These are phyloP conservation scores for Saccharata proteae DNA, from an alignment of 2,329 filamentous ascomycete genomes.

Conservation along the genomic window DNA sequence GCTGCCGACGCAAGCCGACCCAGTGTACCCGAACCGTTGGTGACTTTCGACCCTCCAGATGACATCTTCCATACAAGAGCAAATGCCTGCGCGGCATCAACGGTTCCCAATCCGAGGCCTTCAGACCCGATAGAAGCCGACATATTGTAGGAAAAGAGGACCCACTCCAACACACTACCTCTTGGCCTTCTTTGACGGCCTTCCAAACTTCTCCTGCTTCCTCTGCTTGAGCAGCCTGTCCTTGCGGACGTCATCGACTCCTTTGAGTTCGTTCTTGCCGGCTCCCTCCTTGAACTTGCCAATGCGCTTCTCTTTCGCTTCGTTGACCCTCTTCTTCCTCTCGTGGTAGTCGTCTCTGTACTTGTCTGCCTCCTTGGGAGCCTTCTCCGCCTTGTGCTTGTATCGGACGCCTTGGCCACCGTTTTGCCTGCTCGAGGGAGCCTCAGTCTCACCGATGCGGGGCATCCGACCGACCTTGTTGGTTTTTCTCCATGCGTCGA, in stretches of 20 bases:
- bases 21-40: too few relatives aligned
- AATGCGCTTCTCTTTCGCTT: constrained; percentile 73
- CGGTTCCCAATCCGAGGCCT: too few relatives aligned
- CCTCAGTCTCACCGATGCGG: constrained; percentile 71
- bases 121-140: too few relatives aligned
- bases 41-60: too few relatives aligned
- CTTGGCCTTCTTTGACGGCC: constrained; percentile 55
- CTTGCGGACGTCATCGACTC: constrained; percentile 73
- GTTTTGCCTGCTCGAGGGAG: constrained; percentile 22
- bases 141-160: too few relatives aligned
- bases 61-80: too few relatives aligned
- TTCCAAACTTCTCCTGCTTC: constrained; percentile 75
- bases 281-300: constrained; percentile 61
- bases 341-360: constrained; percentile 81
- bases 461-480: constrained; percentile 72
- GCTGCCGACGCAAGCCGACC: too few relatives aligned
- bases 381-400: constrained; percentile 76
- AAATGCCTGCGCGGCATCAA: too few relatives aligned
- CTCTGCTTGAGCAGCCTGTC: constrained; percentile 64
- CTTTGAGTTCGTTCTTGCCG: constrained; percentile 72
- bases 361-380: constrained; percentile 88
- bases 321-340: constrained; percentile 79
- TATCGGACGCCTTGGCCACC: constrained; percentile 45
- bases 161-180: too few relatives aligned
- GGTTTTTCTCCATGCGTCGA: constrained; percentile 81